Evolutionary conservation across 768 basidiomycete species (phyloP).

Genomic region (Rhodosporidiobolus odoratus): DNA sequence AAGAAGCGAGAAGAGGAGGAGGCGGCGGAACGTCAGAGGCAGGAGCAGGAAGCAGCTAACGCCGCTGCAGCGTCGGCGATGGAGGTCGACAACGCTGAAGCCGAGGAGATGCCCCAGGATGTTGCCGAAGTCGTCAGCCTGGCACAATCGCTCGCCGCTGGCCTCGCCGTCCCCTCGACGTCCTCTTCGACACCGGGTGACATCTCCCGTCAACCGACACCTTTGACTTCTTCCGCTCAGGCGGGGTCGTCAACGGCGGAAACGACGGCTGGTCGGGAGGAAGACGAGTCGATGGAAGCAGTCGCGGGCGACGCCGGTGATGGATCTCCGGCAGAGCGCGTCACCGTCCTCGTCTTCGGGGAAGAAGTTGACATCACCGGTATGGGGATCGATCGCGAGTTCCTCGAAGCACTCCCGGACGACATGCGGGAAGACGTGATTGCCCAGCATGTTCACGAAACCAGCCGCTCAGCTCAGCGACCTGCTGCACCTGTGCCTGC

Average conservation of each 20-base stretch:
- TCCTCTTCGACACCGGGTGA: conserved; percentile 8
- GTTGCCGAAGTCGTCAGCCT: conserved; percentile 38
- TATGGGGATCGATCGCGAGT: conserved; percentile 95
- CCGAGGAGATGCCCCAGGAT: conserved; percentile 27
- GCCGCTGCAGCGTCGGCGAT: conserved; percentile 7
- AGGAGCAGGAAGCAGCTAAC: conserved; percentile 12
- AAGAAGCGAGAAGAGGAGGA: conserved; percentile 44
- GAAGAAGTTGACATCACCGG: conserved; percentile 94
- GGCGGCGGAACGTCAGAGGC: conserved; percentile 26
- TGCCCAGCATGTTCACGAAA: conserved; percentile 93
- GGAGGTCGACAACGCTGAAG: conserved; percentile 24
- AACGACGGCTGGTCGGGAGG: not conserved
- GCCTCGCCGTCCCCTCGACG: conserved; percentile 28
- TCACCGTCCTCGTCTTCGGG: conserved; percentile 87
- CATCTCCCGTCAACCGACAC: not conserved
- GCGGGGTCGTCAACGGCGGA: not conserved
- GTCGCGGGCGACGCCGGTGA: conserved; percentile 32
- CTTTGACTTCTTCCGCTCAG: not conserved
- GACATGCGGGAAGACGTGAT: conserved; percentile 98
- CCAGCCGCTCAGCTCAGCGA: conserved; percentile 66
- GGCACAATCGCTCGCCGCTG: conserved; percentile 36
- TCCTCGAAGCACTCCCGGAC: conserved; percentile 93
- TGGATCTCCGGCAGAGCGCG: conserved; percentile 49
- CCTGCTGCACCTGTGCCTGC: conserved; percentile 57
- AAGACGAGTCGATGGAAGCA: conserved; percentile 13